Conservation (phyloP, 768 basidiomycete species). For the Russula abietina region DNA sequence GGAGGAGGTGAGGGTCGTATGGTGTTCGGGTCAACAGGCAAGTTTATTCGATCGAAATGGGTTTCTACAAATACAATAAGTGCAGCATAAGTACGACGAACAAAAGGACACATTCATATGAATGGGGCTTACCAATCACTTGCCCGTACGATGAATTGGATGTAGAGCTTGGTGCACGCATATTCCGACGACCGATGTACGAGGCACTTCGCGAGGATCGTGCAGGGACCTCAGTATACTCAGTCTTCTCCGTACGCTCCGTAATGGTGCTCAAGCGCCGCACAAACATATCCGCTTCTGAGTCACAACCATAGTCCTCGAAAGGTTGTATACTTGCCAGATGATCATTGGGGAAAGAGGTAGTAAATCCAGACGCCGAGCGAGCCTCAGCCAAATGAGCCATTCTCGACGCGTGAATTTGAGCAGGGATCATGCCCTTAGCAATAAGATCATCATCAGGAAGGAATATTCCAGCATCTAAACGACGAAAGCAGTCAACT, state of each 20-base stretch:
- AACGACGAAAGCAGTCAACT: constrained; percentile 24
- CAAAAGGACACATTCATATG: neutral
- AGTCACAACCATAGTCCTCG: constrained; percentile 27
- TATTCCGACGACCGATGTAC: neutral
- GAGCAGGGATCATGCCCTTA: constrained; percentile 19
- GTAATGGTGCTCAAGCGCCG: constrained; percentile 25
- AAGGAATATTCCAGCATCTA: constrained; percentile 27
- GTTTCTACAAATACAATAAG: constrained; percentile 21
- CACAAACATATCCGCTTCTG: constrained; percentile 10
- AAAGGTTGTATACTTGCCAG: constrained; percentile 53
- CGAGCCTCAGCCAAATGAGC: constrained; percentile 17
- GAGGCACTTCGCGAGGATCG: constrained; percentile 15
- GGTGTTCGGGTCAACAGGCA: constrained; percentile 44
- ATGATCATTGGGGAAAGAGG: constrained; percentile 42
- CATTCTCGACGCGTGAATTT: constrained; percentile 20
- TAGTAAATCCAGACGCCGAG: constrained; percentile 27
- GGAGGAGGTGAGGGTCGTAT: constrained; percentile 61
- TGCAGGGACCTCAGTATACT: constrained; percentile 5
- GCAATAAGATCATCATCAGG: constrained; percentile 21
- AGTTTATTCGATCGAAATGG: constrained; percentile 13
- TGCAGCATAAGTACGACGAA: neutral
- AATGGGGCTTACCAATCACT: constrained; percentile 44
- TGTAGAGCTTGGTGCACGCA: constrained; percentile 24
- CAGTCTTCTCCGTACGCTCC: constrained; percentile 24
- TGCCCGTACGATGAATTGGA: constrained; percentile 58